Evolutionary conservation across 306 rosid species (phyloP), one percentile per base, ranked within the genome.

Genomic region (Betula pendula): DNA sequence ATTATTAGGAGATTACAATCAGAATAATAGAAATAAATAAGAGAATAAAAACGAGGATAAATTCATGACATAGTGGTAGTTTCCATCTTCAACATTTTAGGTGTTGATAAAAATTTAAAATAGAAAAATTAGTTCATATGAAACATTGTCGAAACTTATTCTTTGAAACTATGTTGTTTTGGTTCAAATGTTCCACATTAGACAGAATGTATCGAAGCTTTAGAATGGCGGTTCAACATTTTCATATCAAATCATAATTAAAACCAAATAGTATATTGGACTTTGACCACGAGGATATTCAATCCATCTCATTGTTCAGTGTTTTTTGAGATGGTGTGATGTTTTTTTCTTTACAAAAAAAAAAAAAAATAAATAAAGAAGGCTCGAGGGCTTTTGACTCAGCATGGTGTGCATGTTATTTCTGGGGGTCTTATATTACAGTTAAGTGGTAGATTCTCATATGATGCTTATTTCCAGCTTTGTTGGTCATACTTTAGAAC

Each of bases 381-480:
- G 69, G 17, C 17, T n/a, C 24, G 0, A 65, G 15, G 24, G 48
- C 70, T 33, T 10, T 35, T 65, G 27, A 38, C 47, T 65, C 2
- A 8, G 25, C 22, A 9, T 38, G 42, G n/a, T 16, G 68, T 31
- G 27, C 47, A 15, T 65, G 70, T 4, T 16, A 19, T 65, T 38
- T 38, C 48, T 65, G 70, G 3, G 48, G 48, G 13, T 38, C 24
- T 35, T 33, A 65, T 65, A 35, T 38, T 65, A 8, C 45, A 27
- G 22, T 43, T 3, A 13, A 12, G 51, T 42, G 31, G 49, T 29
- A 55, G 68, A 33, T 75, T 42, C 14, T 58, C 35, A 20, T 55
- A 65, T 74, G 75, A 35, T 47, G 76, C 65, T 22, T 69, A 48
- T 47, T 63, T 76, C 40, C 52, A 51, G 29, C 35, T 12, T 35